Evolutionary conservation across 345 rosid genomes (phyloP).

Genomic region (Aegle marmelos): DNA sequence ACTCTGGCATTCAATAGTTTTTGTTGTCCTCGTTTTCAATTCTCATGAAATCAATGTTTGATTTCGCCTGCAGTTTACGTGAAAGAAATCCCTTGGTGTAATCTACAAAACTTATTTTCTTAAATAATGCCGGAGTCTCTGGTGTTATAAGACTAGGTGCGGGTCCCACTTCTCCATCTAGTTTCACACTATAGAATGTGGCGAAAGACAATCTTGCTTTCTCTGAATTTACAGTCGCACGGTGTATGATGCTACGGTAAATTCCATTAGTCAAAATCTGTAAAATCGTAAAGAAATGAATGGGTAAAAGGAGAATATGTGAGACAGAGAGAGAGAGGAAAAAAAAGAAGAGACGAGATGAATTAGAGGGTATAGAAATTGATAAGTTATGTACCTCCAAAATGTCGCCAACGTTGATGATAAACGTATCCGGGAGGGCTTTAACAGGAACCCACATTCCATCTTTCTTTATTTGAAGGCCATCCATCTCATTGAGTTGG

Average conservation of each 20-base stretch:
- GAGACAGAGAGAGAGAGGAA: too few relatives aligned
- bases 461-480: neutral
- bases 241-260: slow-evolving; percentile 37
- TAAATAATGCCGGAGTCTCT: slow-evolving; percentile 17
- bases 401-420: neutral
- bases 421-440: neutral
- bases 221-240: slow-evolving; percentile 29
- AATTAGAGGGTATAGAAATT: too few relatives aligned
- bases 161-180: slow-evolving; percentile 29
- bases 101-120: slow-evolving; percentile 7
- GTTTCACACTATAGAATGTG: slow-evolving; percentile 18
- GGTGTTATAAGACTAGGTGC: slow-evolving; percentile 21
- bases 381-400: neutral
- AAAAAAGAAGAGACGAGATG: too few relatives aligned
- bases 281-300: neutral
- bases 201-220: slow-evolving; percentile 39
- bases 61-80: slow-evolving; percentile 24
- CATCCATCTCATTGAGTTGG: neutral
- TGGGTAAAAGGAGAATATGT: neutral
- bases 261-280: slow-evolving; percentile 38
- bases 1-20: too few relatives aligned
- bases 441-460: neutral
- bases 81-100: slow-evolving; percentile 21
- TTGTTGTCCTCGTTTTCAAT: neutral
- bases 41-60: slow-evolving; percentile 28